These are phyloP conservation scores for Aspergillus sp. DNA, from an alignment of 2,329 filamentous ascomycete species.

Conservation along the genomic window DNA sequence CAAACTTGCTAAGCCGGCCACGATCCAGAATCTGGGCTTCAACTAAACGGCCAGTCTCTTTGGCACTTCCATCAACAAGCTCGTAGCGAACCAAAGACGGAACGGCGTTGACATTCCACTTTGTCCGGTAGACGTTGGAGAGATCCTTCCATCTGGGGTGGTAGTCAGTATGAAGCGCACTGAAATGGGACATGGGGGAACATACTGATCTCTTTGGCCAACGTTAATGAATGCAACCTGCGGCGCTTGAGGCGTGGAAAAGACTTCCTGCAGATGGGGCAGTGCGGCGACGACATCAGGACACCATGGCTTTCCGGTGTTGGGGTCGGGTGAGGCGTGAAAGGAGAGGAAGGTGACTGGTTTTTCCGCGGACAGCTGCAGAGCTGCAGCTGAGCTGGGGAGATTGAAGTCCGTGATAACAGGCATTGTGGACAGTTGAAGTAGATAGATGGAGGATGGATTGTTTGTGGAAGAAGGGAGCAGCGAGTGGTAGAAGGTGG, in stretches of 20 bases:
- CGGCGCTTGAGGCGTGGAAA: constrained; percentile 25
- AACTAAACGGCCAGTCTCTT: constrained; percentile 32
- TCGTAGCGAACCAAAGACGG: constrained; percentile 39
- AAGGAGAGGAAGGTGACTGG: constrained; percentile 35
- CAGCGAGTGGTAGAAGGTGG: no score
- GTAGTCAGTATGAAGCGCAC: not conserved
- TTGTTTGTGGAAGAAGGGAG: not conserved
- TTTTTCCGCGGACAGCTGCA: not conserved
- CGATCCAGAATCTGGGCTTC: constrained; percentile 34
- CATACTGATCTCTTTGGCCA: constrained; percentile 36
- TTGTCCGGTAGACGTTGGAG: constrained; percentile 34
- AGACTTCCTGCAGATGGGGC: constrained; percentile 33
- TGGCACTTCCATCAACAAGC: constrained; percentile 28
- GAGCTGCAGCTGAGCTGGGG: not conserved
- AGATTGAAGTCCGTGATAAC: not conserved
- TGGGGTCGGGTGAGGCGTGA: constrained; percentile 35
- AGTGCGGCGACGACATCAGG: constrained; percentile 41
- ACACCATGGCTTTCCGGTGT: constrained; percentile 40
- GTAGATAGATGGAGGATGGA: not conserved
- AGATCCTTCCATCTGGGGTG: constrained; percentile 35
- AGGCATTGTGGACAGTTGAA: not conserved
- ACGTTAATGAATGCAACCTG: constrained; percentile 34
- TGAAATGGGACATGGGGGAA: not conserved
- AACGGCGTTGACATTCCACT: constrained; percentile 35
- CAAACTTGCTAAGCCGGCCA: constrained; percentile 21